A percentile compares a stretch with the other conserved stretches of the same genome.
These are phyloP conservation scores for Eimeria sp. DNA, from an alignment of 169 alveolate genomes.

Conservation along the genomic window DNA sequence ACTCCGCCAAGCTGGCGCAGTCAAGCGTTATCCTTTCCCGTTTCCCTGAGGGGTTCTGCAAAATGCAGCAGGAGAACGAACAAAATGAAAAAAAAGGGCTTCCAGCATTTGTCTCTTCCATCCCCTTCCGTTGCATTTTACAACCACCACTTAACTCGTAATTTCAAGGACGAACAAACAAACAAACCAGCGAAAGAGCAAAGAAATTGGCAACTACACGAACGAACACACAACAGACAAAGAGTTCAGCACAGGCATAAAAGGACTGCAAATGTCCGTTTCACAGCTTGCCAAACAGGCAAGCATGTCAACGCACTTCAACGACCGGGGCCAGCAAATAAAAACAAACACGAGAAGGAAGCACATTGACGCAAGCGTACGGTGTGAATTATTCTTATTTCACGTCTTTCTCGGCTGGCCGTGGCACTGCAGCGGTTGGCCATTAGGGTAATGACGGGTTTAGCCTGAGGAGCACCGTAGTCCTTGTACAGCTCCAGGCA, in stretches of 20 bases:
- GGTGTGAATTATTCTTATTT: conserved; percentile 73
- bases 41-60: conserved; percentile 75
- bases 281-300: not conserved
- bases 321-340: not conserved
- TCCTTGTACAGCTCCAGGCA: conserved; percentile 73
- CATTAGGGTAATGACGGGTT: conserved; percentile 71
- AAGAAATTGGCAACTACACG: not conserved
- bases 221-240: not conserved
- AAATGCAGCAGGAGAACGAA: not conserved
- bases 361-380: not conserved
- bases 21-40: conserved; percentile 82
- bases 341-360: not conserved
- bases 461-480: conserved; percentile 79
- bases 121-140: not conserved
- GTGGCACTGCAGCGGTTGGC: conserved; percentile 82
- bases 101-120: not conserved
- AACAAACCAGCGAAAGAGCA: not conserved
- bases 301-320: not conserved
- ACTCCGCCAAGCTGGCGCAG: conserved; percentile 82
- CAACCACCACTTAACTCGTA: not conserved
- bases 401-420: conserved; percentile 82
- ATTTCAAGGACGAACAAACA: not conserved
- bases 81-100: not conserved
- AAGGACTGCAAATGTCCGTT: not conserved
- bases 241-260: not conserved